A percentile compares a stretch with the other conserved stretches of the same genome.
Evolutionary conservation across 345 rosid species (phyloP).

Genomic region (Eucalyptus grandis): DNA sequence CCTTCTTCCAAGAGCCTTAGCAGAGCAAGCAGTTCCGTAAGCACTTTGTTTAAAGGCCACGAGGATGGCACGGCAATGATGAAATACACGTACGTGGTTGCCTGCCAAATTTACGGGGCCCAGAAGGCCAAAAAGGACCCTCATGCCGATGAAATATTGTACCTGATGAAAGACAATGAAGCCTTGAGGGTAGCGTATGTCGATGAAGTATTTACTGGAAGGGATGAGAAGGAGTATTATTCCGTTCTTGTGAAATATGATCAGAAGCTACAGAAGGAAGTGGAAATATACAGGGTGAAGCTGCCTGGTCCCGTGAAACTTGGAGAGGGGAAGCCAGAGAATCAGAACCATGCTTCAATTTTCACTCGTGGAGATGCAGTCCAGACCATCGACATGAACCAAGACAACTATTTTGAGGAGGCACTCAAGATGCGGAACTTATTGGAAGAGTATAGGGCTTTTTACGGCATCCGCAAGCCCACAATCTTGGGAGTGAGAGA

Average conservation of each 20-base stretch:
- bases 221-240: slow-evolving; percentile 60
- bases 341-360: slow-evolving; percentile 94
- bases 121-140: slow-evolving; percentile 91
- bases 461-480: slow-evolving; percentile 58
- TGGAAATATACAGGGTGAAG: slow-evolving; percentile 86
- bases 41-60: slow-evolving; percentile 60
- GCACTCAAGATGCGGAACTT: slow-evolving; percentile 95
- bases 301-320: slow-evolving; percentile 95
- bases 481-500: slow-evolving; percentile 88
- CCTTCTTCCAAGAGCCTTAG: slow-evolving; percentile 45
- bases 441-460: slow-evolving; percentile 70
- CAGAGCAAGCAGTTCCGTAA: slow-evolving; percentile 53
- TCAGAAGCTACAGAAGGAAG: slow-evolving; percentile 65
- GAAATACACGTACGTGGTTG: slow-evolving; percentile 91
- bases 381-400: slow-evolving; percentile 99
- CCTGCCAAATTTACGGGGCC: slow-evolving; percentile 91
- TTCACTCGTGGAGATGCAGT: slow-evolving; percentile 97
- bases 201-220: slow-evolving; percentile 60
- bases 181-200: slow-evolving; percentile 96
- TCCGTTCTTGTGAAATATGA: slow-evolving; percentile 96
- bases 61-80: slow-evolving; percentile 87
- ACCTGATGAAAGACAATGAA: slow-evolving; percentile 78
- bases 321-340: slow-evolving; percentile 98
- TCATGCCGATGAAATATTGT: slow-evolving; percentile 75
- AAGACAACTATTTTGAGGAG: slow-evolving; percentile 97